Percentiles rank a stretch among this genome's conserved stretches.
Evolutionary conservation across 1,139 yeast genomes (phyloP).

Genomic region (Geotrichum macrosporum): DNA sequence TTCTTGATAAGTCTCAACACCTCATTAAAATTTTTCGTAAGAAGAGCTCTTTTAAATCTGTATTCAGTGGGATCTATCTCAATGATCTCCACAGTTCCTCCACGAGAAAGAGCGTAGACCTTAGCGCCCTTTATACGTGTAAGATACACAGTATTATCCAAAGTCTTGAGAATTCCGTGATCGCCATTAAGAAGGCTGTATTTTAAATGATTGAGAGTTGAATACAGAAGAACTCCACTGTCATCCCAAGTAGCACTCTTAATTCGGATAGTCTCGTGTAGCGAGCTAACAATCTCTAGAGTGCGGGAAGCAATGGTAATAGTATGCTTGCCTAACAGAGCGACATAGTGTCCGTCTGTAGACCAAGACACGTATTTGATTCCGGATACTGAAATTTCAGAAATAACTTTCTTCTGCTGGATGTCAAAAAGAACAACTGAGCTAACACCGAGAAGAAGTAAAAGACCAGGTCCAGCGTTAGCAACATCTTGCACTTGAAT

Average conservation of each 20-base stretch:
- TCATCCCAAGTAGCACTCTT: constrained; percentile 99
- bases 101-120: constrained; percentile 78
- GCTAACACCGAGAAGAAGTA: constrained; percentile 66
- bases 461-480: constrained; percentile 78
- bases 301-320: constrained; percentile 81
- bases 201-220: constrained; percentile 93
- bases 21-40: constrained; percentile 85
- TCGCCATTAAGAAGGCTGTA: constrained; percentile 93
- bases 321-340: constrained; percentile 86
- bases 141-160: constrained; percentile 85
- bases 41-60: constrained; percentile 89
- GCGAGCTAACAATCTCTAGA: constrained; percentile 71
- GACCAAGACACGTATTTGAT: constrained; percentile 92
- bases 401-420: constrained; percentile 79
- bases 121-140: constrained; percentile 64
- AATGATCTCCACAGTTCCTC: constrained; percentile 75
- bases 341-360: constrained; percentile 78
- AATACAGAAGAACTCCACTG: constrained; percentile 81
- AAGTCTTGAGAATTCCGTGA: constrained; percentile 86
- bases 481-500: constrained; percentile 65
- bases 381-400: constrained; percentile 60
- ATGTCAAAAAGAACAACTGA: constrained; percentile 83
- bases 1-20: constrained; percentile 83
- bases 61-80: constrained; percentile 94
- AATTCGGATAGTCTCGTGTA: constrained; percentile 95